phyloP scores from a whole-genome alignment of 208 protist genomes.

The Balamuthia mandrillaris region DNA sequence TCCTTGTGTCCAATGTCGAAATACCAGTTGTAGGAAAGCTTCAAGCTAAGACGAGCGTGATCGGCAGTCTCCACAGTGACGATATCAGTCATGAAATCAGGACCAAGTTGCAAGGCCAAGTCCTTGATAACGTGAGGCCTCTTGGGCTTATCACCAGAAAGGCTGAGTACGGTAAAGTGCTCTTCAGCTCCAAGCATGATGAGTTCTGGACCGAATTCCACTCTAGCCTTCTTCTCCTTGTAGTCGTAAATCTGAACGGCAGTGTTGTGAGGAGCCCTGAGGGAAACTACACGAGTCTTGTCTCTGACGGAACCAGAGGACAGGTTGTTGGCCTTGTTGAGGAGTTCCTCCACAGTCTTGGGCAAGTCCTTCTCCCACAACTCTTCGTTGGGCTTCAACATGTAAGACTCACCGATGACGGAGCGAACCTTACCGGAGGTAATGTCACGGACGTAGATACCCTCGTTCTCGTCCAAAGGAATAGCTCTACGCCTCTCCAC shows the following conservation, averaged over 20 bases:
- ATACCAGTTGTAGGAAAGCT: slow-evolving; percentile 92
- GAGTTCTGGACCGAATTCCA: slow-evolving; percentile 84
- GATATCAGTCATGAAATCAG: slow-evolving; percentile 88
- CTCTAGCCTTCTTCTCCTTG: slow-evolving; percentile 73
- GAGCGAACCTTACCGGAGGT: slow-evolving; percentile 59
- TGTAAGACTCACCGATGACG: slow-evolving; percentile 59
- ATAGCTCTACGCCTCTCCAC: slow-evolving; percentile 49
- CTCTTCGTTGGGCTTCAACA: slow-evolving; percentile 65
- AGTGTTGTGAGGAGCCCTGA: slow-evolving; percentile 63
- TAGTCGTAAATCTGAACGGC: slow-evolving; percentile 68
- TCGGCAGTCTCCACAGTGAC: slow-evolving; percentile 90
- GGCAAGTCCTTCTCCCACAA: slow-evolving; percentile 57
- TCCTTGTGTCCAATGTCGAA: slow-evolving; percentile 79
- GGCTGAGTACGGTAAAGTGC: slow-evolving; percentile 87
- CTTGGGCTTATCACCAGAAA: slow-evolving; percentile 89
- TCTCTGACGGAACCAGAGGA: neutral
- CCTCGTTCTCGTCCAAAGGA: slow-evolving; percentile 89
- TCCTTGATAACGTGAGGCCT: slow-evolving; percentile 81
- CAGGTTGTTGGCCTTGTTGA: neutral
- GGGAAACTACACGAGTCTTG: slow-evolving; percentile 55
- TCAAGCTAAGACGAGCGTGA: slow-evolving; percentile 83
- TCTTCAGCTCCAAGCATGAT: slow-evolving; percentile 89
- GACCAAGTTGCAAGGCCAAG: slow-evolving; percentile 86
- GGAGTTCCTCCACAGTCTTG: slow-evolving; percentile 50
- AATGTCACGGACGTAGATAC: slow-evolving; percentile 66